Conservation (phyloP, 352 stramenopile genomes). For the Globisporangium echinulatum region DNA sequence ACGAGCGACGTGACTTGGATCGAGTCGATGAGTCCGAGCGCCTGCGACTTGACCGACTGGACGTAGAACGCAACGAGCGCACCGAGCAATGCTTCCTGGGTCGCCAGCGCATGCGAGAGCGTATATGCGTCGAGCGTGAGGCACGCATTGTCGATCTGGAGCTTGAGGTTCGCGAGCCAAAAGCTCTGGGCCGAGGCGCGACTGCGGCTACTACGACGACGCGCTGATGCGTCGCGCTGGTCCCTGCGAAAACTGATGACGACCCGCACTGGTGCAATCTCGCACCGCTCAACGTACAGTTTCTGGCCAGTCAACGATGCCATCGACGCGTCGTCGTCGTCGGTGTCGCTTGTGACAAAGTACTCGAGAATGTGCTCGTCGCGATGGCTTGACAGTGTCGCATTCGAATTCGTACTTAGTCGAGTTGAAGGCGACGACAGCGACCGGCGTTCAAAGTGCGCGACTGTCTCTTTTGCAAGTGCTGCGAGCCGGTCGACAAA, state of each 20-base stretch:
- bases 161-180: conserved; percentile 76
- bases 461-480: conserved; percentile 50
- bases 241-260: conserved; percentile 75
- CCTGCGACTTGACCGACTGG: conserved; percentile 78
- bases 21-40: conserved; percentile 74
- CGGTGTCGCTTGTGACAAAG: conserved; percentile 37
- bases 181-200: conserved; percentile 32
- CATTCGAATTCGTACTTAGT: conserved; percentile 21
- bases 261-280: conserved; percentile 65
- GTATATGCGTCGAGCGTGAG: conserved; percentile 65
- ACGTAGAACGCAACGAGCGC: conserved; percentile 70
- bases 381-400: conserved; percentile 17
- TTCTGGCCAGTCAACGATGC: conserved; percentile 69
- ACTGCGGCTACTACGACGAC: conserved; percentile 1
- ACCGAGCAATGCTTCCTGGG: conserved; percentile 62
- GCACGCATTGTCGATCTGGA: conserved; percentile 84
- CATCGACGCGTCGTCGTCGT: conserved; percentile 54
- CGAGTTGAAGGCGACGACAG: conserved; percentile 19
- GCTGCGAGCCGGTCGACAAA: conserved; percentile 69
- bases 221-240: conserved; percentile 34
- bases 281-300: conserved; percentile 63
- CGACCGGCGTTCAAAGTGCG: conserved; percentile 64
- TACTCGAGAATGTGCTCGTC: conserved; percentile 63
- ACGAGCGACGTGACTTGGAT: conserved; percentile 83
- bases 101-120: conserved; percentile 61